phyloP scores from a whole-genome alignment of 192 early-diverging fungal species.

The Backusella luteola region DNA sequence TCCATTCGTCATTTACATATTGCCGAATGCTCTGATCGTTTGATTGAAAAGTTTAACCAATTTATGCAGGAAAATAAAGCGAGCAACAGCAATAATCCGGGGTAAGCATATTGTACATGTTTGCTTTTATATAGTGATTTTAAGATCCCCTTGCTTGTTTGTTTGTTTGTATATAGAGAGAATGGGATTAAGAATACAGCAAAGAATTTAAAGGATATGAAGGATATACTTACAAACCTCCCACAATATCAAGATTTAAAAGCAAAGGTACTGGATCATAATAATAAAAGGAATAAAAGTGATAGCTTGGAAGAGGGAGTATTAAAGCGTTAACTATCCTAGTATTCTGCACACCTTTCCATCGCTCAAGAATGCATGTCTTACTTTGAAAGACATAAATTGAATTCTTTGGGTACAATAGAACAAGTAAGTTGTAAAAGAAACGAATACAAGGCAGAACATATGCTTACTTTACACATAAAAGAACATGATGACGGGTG shows the following conservation, averaged over 20 bases:
- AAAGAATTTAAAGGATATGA: conserved; percentile 78
- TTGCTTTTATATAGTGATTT: background rate
- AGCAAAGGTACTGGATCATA: conserved; percentile 36
- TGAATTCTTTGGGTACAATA: conserved; percentile 67
- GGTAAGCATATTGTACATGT: background rate
- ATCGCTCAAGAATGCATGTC: conserved; percentile 84
- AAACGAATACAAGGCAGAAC: background rate
- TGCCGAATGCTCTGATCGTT: conserved; percentile 72
- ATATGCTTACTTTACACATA: too few species aligned
- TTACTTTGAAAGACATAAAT: conserved; percentile 66
- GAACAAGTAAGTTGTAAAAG: conserved; percentile 54
- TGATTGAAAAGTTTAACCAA: conserved; percentile 70
- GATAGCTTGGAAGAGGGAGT: background rate
- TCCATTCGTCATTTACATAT: conserved; percentile 78
- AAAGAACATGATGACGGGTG: conserved; percentile 77
- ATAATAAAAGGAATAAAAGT: background rate
- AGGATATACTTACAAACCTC: conserved; percentile 77
- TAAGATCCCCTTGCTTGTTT: too few species aligned
- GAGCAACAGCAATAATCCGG: conserved; percentile 23
- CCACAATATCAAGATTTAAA: conserved; percentile 90
- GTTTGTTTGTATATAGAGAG: background rate
- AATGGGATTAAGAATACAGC: conserved; percentile 46
- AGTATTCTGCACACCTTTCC: conserved; percentile 80
- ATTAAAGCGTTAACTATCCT: background rate
- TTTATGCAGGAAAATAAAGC: conserved; percentile 74